These are phyloP conservation scores for Nyssa sinensis DNA, from an alignment of 148 eudicot species.

Conservation along the genomic window DNA sequence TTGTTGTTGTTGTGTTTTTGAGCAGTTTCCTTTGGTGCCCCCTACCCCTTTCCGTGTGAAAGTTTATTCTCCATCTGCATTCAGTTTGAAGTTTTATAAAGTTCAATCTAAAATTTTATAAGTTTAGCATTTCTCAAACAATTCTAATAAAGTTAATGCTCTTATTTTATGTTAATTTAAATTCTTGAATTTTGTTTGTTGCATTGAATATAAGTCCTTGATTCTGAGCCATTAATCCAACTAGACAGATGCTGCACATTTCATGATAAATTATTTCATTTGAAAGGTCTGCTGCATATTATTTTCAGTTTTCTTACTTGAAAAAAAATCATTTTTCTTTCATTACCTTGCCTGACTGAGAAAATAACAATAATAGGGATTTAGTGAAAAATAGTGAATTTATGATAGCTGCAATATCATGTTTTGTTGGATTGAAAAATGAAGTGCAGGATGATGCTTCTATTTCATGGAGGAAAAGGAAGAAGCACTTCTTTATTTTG, in stretches of 20 bases:
- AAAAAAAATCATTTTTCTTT: background rate
- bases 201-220: background rate
- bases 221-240: background rate
- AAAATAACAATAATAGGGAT: background rate
- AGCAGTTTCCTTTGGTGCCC: too few species aligned
- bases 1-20: too few species aligned
- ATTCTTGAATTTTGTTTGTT: too few species aligned
- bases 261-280: background rate
- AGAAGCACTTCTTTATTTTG: constrained; percentile 80
- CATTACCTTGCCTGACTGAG: background rate
- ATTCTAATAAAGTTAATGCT: background rate
- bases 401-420: constrained; percentile 2
- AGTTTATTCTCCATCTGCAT: too few species aligned
- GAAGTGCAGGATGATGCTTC: constrained; percentile 86
- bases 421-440: constrained; percentile 21
- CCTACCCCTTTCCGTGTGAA: too few species aligned
- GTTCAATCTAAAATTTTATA: too few species aligned
- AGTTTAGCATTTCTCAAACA: too few species aligned
- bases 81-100: too few species aligned
- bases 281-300: too few species aligned
- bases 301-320: too few species aligned
- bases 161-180: background rate
- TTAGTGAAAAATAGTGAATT: background rate
- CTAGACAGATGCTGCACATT: background rate
- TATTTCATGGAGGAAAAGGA: constrained; percentile 90